Evolutionary conservation across 2,329 filamentous ascomycete genomes (phyloP), one percentile per base, ranked within the genome.

Genomic region (Epichloe baconii): DNA sequence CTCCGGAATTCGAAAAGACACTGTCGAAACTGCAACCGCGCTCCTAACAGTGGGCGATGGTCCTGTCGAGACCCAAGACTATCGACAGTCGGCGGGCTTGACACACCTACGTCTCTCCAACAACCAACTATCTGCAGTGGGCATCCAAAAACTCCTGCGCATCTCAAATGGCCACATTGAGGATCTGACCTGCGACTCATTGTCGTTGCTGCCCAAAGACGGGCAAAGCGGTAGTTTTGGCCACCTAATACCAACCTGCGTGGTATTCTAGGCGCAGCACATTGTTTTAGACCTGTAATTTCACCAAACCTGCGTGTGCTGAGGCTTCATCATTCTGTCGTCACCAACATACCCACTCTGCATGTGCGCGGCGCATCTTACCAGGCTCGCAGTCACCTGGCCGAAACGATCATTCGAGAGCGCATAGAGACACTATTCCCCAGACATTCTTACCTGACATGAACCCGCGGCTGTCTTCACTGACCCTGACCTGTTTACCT

Each of bases 241-340:
- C 64, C 66, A 0, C 60, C 55, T 17, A 56, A 56, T 2, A 52
- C 68, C 2, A 65, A 53, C 17, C 52, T 79, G 2, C 57, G 61
- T 31, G 77, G 76, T 15, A 61, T 75, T 7, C 56, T 75, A 10
- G 72, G 73, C 7, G 64, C 66, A 4, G 64, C 71, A 0, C 68
- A 78, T 56, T 55, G 75, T 8, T 72, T 79, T 50, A 70, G 78
- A 0, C 77, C 78, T 0, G 71, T 75, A 0, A 64, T 76, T 48
- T 77, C 75, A 1, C 72, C 74, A 1, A 77, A 77, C 54, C 65
- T 83, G 4, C 71, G 74, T 35, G 66, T 66, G 1, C 62, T 83
- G 2, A 71, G 74, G 12, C 65, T 80, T 5, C 80, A 83, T 48
- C 80, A 83, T 59, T 82, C 79, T 0, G 56, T 82, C 2, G 71